A percentile compares a stretch with the other conserved stretches of the same genome.
These are phyloP conservation scores for Plantago major DNA, from an alignment of 257 asterid species.

Conservation along the genomic window DNA sequence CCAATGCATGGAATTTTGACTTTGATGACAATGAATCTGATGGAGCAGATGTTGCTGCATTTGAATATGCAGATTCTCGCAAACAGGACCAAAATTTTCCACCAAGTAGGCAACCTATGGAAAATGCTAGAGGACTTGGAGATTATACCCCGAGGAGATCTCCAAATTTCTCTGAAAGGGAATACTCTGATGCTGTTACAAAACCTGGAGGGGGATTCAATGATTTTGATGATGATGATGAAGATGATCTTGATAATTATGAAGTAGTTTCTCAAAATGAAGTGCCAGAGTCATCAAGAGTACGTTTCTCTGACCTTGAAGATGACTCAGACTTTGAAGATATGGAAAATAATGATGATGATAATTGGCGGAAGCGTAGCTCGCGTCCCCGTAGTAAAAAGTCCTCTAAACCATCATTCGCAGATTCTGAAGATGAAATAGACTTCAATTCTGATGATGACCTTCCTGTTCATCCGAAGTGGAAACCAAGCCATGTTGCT, in stretches of 20 bases:
- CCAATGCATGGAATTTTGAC: constrained; percentile 93
- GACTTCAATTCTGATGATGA: constrained; percentile 76
- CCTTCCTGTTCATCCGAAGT: constrained; percentile 63
- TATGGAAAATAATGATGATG: constrained; percentile 33
- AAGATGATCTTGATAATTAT: constrained; percentile 76
- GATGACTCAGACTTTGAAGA: constrained; percentile 64
- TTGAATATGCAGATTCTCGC: constrained; percentile 84
- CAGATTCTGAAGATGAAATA: constrained; percentile 48
- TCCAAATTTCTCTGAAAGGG: constrained; percentile 35
- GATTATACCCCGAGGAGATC: constrained; percentile 35
- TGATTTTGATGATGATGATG: constrained; percentile 89
- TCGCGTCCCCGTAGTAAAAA: constrained; percentile 25
- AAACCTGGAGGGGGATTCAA: constrained; percentile 62
- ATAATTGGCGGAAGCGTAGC: constrained; percentile 28
- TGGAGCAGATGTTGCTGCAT: constrained; percentile 95
- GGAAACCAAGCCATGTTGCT: constrained; percentile 72
- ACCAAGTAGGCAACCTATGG: constrained; percentile 29
- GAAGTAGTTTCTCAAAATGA: constrained; percentile 65
- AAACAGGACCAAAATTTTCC: constrained; percentile 45
- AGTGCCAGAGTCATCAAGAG: constrained; percentile 37
- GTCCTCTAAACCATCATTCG: constrained; percentile 29
- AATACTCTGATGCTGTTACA: constrained; percentile 34
- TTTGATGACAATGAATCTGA: constrained; percentile 97
- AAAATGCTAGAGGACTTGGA: constrained; percentile 35
- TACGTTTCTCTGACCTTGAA: constrained; percentile 80